These are phyloP conservation scores for Suillus brevipes DNA, from an alignment of 768 basidiomycete species.

Conservation along the genomic window DNA sequence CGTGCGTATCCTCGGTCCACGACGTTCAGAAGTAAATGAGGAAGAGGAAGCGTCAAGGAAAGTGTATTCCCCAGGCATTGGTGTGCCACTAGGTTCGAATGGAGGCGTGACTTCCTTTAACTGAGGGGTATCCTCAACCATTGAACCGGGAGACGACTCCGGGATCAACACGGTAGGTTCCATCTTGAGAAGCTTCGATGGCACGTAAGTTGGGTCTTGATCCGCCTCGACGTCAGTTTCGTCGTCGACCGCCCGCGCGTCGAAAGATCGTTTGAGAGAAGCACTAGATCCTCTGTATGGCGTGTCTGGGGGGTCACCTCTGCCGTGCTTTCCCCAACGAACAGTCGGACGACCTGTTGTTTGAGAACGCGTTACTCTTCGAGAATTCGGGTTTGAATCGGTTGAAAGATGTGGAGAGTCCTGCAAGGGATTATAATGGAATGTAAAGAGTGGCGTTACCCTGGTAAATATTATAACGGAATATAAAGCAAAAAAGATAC, in stretches of 20 bases:
- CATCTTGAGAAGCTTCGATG: slow-evolving; percentile 31
- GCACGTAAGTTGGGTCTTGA: slow-evolving; percentile 19
- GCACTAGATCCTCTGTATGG: slow-evolving; percentile 20
- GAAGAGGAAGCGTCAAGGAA: slow-evolving; percentile 37
- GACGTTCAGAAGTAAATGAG: slow-evolving; percentile 39
- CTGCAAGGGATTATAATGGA: slow-evolving; percentile 20
- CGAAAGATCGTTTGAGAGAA: slow-evolving; percentile 34
- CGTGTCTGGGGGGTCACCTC: slow-evolving; percentile 30
- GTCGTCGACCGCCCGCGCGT: slow-evolving; percentile 36
- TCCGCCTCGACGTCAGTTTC: slow-evolving; percentile 35
- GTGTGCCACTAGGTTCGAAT: slow-evolving; percentile 20
- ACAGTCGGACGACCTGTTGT: slow-evolving; percentile 35
- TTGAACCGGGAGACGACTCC: slow-evolving; percentile 28
- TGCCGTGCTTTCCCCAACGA: slow-evolving; percentile 35
- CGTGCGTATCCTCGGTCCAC: slow-evolving; percentile 51
- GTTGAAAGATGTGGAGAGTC: slow-evolving; percentile 18
- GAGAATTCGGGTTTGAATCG: slow-evolving; percentile 24
- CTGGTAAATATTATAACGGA: slow-evolving; percentile 28
- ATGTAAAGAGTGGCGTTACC: slow-evolving; percentile 24
- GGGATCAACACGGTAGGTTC: slow-evolving; percentile 26
- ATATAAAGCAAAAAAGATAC: slow-evolving; percentile 32
- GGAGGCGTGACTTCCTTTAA: slow-evolving; percentile 13
- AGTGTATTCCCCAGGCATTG: slow-evolving; percentile 34
- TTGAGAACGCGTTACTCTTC: slow-evolving; percentile 35
- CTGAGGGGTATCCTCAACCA: slow-evolving; percentile 27